These are phyloP conservation scores for Rhodamnia argentea DNA, from an alignment of 345 rosid genomes.

Conservation along the genomic window DNA sequence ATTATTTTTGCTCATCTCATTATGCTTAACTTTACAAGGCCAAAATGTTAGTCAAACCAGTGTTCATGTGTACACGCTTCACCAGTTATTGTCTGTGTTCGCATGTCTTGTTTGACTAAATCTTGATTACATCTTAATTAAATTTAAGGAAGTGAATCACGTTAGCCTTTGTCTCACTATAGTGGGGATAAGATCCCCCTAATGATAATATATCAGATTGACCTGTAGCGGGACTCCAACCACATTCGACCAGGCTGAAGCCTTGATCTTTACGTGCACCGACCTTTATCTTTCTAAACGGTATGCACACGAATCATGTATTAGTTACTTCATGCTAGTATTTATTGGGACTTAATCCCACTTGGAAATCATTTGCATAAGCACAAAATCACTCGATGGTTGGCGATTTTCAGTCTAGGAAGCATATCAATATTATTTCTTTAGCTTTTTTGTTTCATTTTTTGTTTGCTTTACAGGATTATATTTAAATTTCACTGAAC, in stretches of 20 bases:
- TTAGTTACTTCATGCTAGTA: not conserved
- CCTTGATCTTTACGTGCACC: not conserved
- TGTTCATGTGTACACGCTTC: not conserved
- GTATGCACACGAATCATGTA: not conserved
- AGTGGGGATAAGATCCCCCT: not conserved
- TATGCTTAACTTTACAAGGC: not conserved
- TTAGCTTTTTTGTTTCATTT: too few relatives aligned
- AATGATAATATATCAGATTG: not conserved
- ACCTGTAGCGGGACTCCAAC: not conserved
- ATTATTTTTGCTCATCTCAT: not conserved
- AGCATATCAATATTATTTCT: too few relatives aligned
- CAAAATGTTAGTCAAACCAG: not conserved
- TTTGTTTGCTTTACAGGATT: too few relatives aligned
- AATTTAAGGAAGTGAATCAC: not conserved
- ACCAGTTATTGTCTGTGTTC: too few relatives aligned
- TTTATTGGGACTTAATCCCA: not conserved
- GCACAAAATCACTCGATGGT: too few relatives aligned
- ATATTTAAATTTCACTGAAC: too few relatives aligned
- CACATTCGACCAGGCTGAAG: not conserved
- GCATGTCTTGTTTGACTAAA: not conserved
- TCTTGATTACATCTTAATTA: not conserved
- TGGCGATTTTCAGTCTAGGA: too few relatives aligned
- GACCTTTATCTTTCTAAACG: not conserved
- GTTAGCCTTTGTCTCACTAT: not conserved
- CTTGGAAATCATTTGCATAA: too few relatives aligned